Percentiles rank a stretch among this genome's conserved stretches.
Evolutionary conservation across 2,329 filamentous ascomycete species (phyloP).

Genomic region (Cordyceps cicadae): DNA sequence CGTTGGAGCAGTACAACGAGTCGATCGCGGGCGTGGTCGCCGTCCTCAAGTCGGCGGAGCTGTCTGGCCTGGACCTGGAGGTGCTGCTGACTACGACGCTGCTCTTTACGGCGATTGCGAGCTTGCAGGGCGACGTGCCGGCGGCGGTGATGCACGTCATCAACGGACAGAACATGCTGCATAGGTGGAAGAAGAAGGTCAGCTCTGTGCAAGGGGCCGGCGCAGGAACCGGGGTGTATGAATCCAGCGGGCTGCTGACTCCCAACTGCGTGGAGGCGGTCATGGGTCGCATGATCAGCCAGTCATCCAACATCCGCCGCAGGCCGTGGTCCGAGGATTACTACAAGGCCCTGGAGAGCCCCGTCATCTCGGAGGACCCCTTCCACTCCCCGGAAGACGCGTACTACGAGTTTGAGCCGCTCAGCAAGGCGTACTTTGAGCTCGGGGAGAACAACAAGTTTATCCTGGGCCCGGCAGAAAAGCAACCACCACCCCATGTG

Average conservation of each 20-base stretch:
- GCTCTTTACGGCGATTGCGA: neutral
- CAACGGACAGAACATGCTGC: neutral
- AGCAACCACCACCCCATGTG: neutral
- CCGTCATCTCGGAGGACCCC: neutral
- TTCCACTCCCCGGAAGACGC: neutral
- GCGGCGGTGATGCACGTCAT: neutral
- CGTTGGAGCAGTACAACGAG: constrained; percentile 3
- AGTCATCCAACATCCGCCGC: neutral
- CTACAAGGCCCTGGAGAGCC: neutral
- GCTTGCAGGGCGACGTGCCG: constrained; percentile 1
- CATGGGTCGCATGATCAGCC: neutral
- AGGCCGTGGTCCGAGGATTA: constrained; percentile 1
- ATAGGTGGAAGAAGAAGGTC: neutral
- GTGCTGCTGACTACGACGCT: neutral
- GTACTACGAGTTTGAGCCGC: constrained; percentile 5
- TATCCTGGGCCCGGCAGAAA: neutral
- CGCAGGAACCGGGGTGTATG: neutral
- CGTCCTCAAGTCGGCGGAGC: neutral
- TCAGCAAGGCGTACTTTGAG: neutral
- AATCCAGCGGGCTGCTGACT: neutral
- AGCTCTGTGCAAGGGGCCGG: neutral
- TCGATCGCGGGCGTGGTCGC: neutral
- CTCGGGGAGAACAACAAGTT: constrained; percentile 1
- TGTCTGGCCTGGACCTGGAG: neutral
- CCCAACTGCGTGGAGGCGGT: neutral